phyloP scores from a whole-genome alignment of 768 basidiomycete genomes.

The Polyporus arcularius region DNA sequence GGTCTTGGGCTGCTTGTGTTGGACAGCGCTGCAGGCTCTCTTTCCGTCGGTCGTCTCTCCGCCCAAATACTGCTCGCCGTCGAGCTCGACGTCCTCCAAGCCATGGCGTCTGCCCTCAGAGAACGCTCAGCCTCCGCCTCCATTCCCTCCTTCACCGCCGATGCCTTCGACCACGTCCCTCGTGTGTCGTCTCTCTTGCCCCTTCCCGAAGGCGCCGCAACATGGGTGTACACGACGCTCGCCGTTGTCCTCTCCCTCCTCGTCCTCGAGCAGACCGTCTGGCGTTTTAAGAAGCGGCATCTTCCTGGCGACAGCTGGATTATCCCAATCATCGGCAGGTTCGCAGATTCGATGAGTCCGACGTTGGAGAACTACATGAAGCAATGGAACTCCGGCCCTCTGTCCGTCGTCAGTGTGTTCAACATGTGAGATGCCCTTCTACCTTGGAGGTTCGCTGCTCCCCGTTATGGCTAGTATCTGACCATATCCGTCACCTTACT shows the following conservation, averaged over 20 bases:
- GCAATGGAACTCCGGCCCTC: slow-evolving; percentile 88
- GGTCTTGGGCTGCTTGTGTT: neutral
- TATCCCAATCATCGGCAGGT: slow-evolving; percentile 97
- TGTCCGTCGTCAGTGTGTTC: slow-evolving; percentile 93
- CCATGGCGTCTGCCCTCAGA: slow-evolving; percentile 37
- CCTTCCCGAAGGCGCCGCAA: slow-evolving; percentile 29
- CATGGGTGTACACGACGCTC: slow-evolving; percentile 70
- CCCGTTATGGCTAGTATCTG: slow-evolving; percentile 16
- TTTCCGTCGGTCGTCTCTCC: neutral
- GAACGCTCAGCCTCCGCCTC: slow-evolving; percentile 35
- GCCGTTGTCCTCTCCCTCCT: slow-evolving; percentile 76
- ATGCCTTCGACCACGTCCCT: slow-evolving; percentile 47
- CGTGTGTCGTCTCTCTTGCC: slow-evolving; percentile 45
- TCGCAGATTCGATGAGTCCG: slow-evolving; percentile 89
- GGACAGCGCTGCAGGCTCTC: neutral
- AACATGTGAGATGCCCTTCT: slow-evolving; percentile 67
- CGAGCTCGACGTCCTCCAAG: slow-evolving; percentile 10
- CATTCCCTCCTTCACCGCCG: slow-evolving; percentile 46
- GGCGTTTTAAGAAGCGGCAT: slow-evolving; percentile 84
- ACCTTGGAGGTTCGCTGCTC: no score
- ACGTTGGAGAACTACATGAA: slow-evolving; percentile 89
- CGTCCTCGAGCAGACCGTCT: slow-evolving; percentile 83
- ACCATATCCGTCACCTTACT: slow-evolving; percentile 3
- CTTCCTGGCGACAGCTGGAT: slow-evolving; percentile 91
- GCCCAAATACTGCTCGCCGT: neutral